phyloP scores from a whole-genome alignment of 805 yeast genomes.

The Candida palmyrensis region DNA sequence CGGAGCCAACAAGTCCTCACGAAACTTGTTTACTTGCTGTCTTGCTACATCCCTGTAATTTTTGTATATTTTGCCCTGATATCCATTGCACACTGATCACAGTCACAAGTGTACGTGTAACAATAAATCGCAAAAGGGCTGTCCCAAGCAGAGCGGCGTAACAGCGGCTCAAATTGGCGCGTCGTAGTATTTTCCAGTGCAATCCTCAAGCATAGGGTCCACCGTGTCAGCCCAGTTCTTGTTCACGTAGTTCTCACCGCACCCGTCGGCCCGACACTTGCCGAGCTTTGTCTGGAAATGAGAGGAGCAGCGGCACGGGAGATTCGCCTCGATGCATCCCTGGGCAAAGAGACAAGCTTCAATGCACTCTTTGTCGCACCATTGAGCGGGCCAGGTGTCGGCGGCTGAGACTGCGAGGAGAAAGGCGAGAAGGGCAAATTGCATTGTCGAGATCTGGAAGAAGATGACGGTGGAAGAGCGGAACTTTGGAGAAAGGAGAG shows the following conservation, averaged over 20 bases:
- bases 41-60: too few relatives aligned
- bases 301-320: slow-evolving; percentile 6
- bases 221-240: slow-evolving; percentile 7
- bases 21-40: too few relatives aligned
- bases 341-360: slow-evolving; percentile 11
- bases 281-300: slow-evolving; percentile 6
- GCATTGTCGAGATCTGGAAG: too few relatives aligned
- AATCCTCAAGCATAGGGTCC: slow-evolving; percentile 4
- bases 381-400: slow-evolving; percentile 11
- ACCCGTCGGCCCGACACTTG: slow-evolving; percentile 7
- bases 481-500: too few relatives aligned
- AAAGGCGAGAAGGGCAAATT: too few relatives aligned
- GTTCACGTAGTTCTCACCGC: slow-evolving; percentile 7
- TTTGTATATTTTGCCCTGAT: too few relatives aligned
- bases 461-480: too few relatives aligned
- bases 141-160: too few relatives aligned
- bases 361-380: slow-evolving; percentile 15
- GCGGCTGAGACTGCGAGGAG: slow-evolving; percentile 3
- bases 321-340: slow-evolving; percentile 7
- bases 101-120: too few relatives aligned
- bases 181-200: slow-evolving; percentile 6
- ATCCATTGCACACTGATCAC: too few relatives aligned
- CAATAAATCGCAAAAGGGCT: too few relatives aligned
- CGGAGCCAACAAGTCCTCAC: too few relatives aligned
- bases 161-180: slow-evolving; percentile 5